phyloP scores from a whole-genome alignment of 768 basidiomycete genomes.

The Kondoa subrosea region DNA sequence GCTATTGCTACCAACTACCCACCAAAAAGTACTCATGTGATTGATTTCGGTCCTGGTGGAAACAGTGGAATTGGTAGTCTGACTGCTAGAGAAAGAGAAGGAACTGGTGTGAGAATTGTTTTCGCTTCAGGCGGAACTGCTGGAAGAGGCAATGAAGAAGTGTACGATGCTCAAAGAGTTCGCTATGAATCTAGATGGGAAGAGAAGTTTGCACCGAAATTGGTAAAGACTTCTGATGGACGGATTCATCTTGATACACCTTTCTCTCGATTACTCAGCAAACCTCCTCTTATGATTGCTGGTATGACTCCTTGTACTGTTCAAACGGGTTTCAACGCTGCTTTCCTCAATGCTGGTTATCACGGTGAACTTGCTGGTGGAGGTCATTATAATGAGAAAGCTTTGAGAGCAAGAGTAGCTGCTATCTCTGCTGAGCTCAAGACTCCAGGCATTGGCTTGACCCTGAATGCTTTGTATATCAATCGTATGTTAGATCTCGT shows the following conservation, averaged over 20 bases:
- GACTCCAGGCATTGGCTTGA: constrained; percentile 65
- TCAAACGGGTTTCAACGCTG: constrained; percentile 82
- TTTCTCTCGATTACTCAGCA: constrained; percentile 86
- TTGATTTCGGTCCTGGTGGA: constrained; percentile 95
- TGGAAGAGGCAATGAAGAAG: constrained; percentile 53
- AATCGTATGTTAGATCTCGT: constrained; percentile 12
- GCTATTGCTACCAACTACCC: constrained; percentile 66
- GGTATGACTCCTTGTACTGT: constrained; percentile 99
- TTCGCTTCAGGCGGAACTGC: constrained; percentile 80
- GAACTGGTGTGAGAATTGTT: constrained; percentile 77
- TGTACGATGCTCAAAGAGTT: constrained; percentile 51
- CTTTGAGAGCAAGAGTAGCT: constrained; percentile 74
- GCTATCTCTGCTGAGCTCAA: constrained; percentile 66
- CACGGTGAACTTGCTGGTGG: constrained; percentile 96
- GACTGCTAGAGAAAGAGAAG: constrained; percentile 77
- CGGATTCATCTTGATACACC: constrained; percentile 83
- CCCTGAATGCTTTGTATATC: constrained; percentile 58
- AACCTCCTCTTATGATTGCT: constrained; percentile 97
- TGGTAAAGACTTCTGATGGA: constrained; percentile 88
- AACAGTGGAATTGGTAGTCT: constrained; percentile 80
- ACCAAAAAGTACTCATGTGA: constrained; percentile 71
- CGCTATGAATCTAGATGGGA: constrained; percentile 78
- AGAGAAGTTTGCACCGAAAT: constrained; percentile 63
- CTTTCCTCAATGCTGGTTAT: constrained; percentile 79
- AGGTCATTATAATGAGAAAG: constrained; percentile 82